Base-by-base conservation (phyloP, 2,329 filamentous ascomycete genomes). In the Colletotrichum siamense region DNA sequence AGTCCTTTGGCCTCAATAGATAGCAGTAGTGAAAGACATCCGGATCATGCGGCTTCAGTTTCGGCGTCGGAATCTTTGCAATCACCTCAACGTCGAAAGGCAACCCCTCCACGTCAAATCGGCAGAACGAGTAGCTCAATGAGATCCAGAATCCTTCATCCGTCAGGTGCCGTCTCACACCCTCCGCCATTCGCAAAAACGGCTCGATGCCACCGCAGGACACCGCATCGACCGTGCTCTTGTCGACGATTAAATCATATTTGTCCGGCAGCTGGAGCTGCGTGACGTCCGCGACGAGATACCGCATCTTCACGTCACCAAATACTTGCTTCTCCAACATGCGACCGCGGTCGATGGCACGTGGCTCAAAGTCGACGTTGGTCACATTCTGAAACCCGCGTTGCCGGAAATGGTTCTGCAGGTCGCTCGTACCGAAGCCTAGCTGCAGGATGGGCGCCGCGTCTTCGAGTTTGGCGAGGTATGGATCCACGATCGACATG, bases 291-390 rank as follows among this genome's bases (percentile, higher is more conserved):
- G 85, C 87, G 3, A 88, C 85, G 7, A 80, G 77, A 71, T 90
- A 90, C 28, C 81, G 80, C 83, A 86, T 88, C 18, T 74, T 76
- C 5, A 89, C 83, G 71, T 89, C 84, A 22, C 87, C 86, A 77
- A 90, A 90, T 3, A 79, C 82, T 8, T 78, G 66, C 30, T 78
- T 65, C 78, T 90, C 88, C 4, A 87, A 81, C 34, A 84, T 79
- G 5, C 82, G 84, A 2, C 88, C 88, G 32, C 87, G 84, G 26
- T 86, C 83, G 10, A 87, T 80, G 8, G 88, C 88, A 8, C 88
- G 82, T 6, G 88, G 88, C 78, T 89, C 88, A 77, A 87, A 90
- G 80, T 90, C 89, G 75, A 88, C 80, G 75, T 90, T 90, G 8
- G 86, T 87, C 22, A 90, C 82, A 78, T 87, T 78, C 4, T 69